Conservation (phyloP, 257 asterid species). For the Galeopsis tetrahit region DNA sequence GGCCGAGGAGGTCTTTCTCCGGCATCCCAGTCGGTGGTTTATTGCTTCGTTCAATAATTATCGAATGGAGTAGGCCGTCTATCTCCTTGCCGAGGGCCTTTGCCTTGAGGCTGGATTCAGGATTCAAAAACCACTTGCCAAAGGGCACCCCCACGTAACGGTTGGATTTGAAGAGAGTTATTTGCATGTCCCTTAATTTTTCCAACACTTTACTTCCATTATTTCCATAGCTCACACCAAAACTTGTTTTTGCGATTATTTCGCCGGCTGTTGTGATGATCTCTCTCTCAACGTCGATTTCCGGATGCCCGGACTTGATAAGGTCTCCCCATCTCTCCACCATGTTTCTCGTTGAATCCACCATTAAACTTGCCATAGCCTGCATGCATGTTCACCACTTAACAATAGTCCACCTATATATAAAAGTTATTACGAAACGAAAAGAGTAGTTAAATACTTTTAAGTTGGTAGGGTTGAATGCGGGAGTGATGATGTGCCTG, state of each 20-base stretch:
- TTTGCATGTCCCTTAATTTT: conserved; percentile 68
- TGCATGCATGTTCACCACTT: too few species aligned
- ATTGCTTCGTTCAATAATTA: conserved; percentile 48
- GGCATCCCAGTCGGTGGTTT: not conserved
- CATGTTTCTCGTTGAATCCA: conserved; percentile 66
- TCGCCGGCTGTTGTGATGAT: conserved; percentile 75
- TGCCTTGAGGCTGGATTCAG: conserved; percentile 51
- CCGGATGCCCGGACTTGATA: conserved; percentile 52
- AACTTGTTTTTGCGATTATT: conserved; percentile 78
- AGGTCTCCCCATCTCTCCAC: conserved; percentile 62
- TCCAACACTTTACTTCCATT: conserved; percentile 61
- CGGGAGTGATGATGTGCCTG: conserved; percentile 78
- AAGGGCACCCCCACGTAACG: conserved; percentile 89
- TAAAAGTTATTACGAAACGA: too few species aligned
- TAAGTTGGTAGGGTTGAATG: conserved; percentile 73
- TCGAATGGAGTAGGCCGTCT: conserved; percentile 53
- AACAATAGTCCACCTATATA: too few species aligned
- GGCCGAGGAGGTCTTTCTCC: conserved; percentile 62
- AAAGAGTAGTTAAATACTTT: too few species aligned
- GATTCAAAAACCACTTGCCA: conserved; percentile 60
- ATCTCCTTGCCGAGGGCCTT: conserved; percentile 67
- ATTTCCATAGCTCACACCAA: conserved; percentile 62
- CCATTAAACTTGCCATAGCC: conserved; percentile 84
- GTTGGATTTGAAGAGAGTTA: conserved; percentile 68
- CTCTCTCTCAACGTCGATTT: conserved; percentile 76